Base-by-base conservation (phyloP, 192 early-diverging fungal genomes). In the Cladochytrium replicatum region DNA sequence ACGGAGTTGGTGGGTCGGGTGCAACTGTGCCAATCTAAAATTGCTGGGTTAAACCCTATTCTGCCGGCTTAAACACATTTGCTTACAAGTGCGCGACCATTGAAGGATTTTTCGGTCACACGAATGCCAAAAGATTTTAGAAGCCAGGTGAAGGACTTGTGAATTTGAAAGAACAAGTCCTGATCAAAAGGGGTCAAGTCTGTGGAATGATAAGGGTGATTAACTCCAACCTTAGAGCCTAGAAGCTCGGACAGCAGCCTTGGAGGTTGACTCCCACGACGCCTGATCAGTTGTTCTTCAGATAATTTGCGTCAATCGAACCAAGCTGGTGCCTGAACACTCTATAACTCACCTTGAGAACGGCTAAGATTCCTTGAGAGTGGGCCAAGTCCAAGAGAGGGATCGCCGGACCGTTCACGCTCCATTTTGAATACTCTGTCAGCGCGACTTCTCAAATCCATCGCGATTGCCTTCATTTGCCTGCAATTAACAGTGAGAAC, bases 121-220 rank as follows among this genome's bases (percentile, higher is more conserved):
- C 66, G 58, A 43, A 61, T 63, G 19, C 60, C 60, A 23, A 69
- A 77, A 41, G 74, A 60, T 49, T 78, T 82, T 6, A 83, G 55
- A 24, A 73, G 76, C 40, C 69, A 83, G 23, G 70, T 71, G 43
- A 83, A 80, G 38, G 70, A 66, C 8, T 60, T 63, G 54, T 83
- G 81, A 41, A 83, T 56, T 39, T 81, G 68, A 27, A 68, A 63
- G 61, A 70, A 80, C 9, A 83, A 69, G 46, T 83, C 75, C 57
- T 81, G 58, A 29, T 59, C 52, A 15, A 38, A 40, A 30, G 24
- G 39, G n/a, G 51, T n/a, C n/a, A n/a, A n/a, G n/a, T n/a, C n/a
- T n/a, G n/a, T n/a, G n/a, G n/a, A n/a, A n/a, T n/a, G n/a, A n/a
- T n/a, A n/a, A n/a, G 30, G 11, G 49, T 22, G 26, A 43, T 3